A percentile compares a stretch with the other conserved stretches of the same genome.
phyloP scores from a whole-genome alignment of 345 rosid species.

The Aquilaria sinensis region DNA sequence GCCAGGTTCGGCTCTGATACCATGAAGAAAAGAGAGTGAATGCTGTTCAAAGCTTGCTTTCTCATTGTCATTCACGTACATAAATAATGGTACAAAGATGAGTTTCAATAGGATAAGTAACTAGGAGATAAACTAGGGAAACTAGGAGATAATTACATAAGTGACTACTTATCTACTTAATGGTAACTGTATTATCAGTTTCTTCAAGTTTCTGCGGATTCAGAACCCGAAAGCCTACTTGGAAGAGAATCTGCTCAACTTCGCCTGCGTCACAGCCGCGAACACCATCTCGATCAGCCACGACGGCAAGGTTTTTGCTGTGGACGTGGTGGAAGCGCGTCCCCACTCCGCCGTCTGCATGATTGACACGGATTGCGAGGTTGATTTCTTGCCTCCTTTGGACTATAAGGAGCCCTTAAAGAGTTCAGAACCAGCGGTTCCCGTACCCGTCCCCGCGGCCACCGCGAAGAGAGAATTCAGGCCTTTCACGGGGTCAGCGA shows the following conservation, averaged over 20 bases:
- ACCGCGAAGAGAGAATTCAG: background rate
- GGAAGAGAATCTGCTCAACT: slow-evolving; percentile 14
- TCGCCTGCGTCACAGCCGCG: slow-evolving; percentile 23
- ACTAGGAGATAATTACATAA: too few species aligned
- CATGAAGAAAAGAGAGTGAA: too few species aligned
- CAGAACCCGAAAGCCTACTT: slow-evolving; percentile 15
- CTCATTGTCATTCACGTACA: too few species aligned
- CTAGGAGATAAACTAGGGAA: too few species aligned
- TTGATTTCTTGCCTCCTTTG: slow-evolving; percentile 24
- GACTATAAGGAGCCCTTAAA: slow-evolving; percentile 20
- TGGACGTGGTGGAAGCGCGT: slow-evolving; percentile 21
- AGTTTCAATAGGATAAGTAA: too few species aligned
- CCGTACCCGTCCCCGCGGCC: too few species aligned
- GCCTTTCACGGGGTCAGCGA: background rate
- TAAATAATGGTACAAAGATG: too few species aligned
- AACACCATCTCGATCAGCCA: slow-evolving; percentile 21
- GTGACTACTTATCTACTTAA: too few species aligned
- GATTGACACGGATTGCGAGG: slow-evolving; percentile 17
- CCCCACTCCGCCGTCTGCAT: slow-evolving; percentile 15
- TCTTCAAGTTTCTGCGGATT: slow-evolving; percentile 15
- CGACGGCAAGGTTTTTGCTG: background rate
- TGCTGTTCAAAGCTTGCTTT: too few species aligned
- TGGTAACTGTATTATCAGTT: too few species aligned
- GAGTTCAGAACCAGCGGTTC: background rate
- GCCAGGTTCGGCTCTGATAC: too few species aligned